Evolutionary conservation across 2,329 filamentous ascomycete species (phyloP).

Genomic region (Trematosphaeria pertusa): DNA sequence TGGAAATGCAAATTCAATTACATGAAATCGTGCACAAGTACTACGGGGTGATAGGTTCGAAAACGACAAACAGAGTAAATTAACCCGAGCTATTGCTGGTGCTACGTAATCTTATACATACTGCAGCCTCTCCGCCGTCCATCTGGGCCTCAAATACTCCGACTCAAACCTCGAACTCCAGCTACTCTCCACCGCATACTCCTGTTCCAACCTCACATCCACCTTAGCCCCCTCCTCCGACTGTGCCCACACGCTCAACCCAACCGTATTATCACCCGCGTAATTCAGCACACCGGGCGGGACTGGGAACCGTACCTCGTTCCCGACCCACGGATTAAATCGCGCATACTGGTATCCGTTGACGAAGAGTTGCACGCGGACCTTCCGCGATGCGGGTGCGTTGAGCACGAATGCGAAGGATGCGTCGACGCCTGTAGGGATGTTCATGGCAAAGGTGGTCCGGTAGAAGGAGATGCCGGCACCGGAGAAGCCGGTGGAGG

Average conservation of each 20-base stretch:
- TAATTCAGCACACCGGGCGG: conserved; percentile 67
- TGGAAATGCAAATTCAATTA: no score
- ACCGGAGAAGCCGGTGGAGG: conserved; percentile 52
- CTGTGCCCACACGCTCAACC: conserved; percentile 67
- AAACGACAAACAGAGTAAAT: no score
- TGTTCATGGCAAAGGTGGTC: conserved; percentile 58
- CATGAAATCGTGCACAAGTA: no score
- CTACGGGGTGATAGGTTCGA: no score
- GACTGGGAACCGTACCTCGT: conserved; percentile 67
- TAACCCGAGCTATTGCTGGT: no score
- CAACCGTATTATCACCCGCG: conserved; percentile 64
- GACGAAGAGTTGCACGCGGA: conserved; percentile 66
- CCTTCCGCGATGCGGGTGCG: conserved; percentile 52
- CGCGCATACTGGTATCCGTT: conserved; percentile 71
- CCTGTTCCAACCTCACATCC: conserved; percentile 59
- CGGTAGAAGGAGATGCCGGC: conserved; percentile 65
- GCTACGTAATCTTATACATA: no score
- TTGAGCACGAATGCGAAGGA: conserved; percentile 63
- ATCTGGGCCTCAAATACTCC: conserved; percentile 59
- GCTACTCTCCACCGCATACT: conserved; percentile 62
- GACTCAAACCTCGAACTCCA: conserved; percentile 60
- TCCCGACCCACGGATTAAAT: conserved; percentile 66
- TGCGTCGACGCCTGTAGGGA: conserved; percentile 62
- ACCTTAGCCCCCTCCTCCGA: conserved; percentile 59
- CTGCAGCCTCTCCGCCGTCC: conserved; percentile 49